Conservation (phyloP, 106 monocot species). For the Agapanthus africanus region DNA sequence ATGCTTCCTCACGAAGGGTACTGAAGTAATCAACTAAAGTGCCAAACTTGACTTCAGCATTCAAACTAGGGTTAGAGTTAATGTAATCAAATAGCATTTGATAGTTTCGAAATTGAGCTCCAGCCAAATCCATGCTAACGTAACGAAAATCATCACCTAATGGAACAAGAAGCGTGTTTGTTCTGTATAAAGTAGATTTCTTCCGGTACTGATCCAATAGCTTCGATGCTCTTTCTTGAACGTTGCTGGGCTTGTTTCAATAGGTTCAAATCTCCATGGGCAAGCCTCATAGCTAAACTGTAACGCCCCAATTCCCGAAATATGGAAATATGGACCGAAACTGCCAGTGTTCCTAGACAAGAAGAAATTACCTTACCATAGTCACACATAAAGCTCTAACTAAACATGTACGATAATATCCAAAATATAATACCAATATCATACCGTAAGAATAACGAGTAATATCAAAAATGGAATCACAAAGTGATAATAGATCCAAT, state of each 20-base stretch:
- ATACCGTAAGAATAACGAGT: too few species aligned
- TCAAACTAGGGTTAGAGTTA: constrained; percentile 63
- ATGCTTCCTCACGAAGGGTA: constrained; percentile 79
- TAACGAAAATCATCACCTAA: constrained; percentile 98
- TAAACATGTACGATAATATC: too few species aligned
- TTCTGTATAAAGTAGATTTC: constrained; percentile 92
- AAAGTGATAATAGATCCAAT: too few species aligned
- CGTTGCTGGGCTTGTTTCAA: constrained; percentile 82
- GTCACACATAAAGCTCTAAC: too few species aligned
- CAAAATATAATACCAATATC: too few species aligned
- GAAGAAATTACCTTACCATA: too few species aligned
- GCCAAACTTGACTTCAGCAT: constrained; percentile 86
- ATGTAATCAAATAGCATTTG: constrained; percentile 87
- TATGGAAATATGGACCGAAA: too few species aligned
- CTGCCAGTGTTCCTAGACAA: too few species aligned
- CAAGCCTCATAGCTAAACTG: constrained; percentile 80
- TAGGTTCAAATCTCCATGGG: constrained; percentile 81
- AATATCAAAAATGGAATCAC: too few species aligned
- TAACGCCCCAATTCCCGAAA: too few species aligned
- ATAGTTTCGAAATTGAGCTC: constrained; percentile 87
- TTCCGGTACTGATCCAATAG: constrained; percentile 90
- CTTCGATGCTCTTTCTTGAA: constrained; percentile 70
- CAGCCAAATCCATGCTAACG: constrained; percentile 78
- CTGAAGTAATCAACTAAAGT: constrained; percentile 90
- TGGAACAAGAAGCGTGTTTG: constrained; percentile 87